These are phyloP conservation scores for Leucosporidium yakuticum DNA, from an alignment of 768 basidiomycete species.

Conservation along the genomic window DNA sequence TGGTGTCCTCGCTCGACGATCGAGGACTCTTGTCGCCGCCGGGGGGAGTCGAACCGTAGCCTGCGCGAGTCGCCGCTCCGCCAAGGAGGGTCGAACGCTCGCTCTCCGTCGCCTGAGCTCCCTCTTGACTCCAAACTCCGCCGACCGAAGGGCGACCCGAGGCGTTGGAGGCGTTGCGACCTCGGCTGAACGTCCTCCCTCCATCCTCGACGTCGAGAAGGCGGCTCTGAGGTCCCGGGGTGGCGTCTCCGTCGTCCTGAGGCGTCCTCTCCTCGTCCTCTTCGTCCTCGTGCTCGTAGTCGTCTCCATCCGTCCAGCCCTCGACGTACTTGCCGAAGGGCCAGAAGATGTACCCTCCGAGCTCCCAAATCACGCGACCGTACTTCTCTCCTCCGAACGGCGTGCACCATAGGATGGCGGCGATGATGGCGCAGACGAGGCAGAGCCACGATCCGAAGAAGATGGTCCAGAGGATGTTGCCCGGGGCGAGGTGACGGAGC, in stretches of 20 bases:
- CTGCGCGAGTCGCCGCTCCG: constrained; percentile 20
- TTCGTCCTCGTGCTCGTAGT: constrained; percentile 45
- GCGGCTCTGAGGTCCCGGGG: constrained; percentile 3
- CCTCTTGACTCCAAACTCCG: constrained; percentile 24
- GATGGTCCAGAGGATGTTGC: constrained; percentile 86
- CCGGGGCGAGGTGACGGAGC: constrained; percentile 84
- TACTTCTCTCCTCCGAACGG: constrained; percentile 79
- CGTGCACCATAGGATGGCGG: constrained; percentile 62
- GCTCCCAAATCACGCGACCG: constrained; percentile 74
- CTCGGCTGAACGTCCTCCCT: constrained; percentile 11
- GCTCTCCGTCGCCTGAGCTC: constrained; percentile 41
- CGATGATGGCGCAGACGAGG: constrained; percentile 60
- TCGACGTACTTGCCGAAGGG: constrained; percentile 97
- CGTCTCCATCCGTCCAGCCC: constrained; percentile 50
- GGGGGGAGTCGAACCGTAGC: constrained; percentile 8
- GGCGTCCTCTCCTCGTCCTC: constrained; percentile 23
- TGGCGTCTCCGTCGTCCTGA: background rate
- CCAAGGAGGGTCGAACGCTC: constrained; percentile 42
- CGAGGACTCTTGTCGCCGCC: background rate
- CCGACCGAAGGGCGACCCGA: background rate
- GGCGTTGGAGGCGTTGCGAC: background rate
- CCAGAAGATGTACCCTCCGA: constrained; percentile 96
- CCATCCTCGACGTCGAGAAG: constrained; percentile 19
- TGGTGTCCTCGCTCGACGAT: constrained; percentile 29
- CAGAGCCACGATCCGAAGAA: constrained; percentile 93